phyloP scores from a whole-genome alignment of 345 rosid species.

The Psidium guajava region DNA sequence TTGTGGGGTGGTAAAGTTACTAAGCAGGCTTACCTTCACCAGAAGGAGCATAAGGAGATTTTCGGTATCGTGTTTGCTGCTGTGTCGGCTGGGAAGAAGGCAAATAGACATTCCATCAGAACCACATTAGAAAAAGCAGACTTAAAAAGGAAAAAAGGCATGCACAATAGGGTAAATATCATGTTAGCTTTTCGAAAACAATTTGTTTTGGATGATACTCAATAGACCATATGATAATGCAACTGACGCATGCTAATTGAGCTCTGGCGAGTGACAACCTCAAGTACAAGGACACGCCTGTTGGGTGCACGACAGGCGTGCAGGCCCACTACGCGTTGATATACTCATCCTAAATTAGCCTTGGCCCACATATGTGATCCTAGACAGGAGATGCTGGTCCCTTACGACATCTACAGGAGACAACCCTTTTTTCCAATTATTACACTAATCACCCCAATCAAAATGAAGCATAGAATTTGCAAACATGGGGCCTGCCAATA shows the following conservation, averaged over 20 bases:
- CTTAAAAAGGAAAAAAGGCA: neutral
- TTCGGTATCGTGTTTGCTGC: constrained; percentile 93
- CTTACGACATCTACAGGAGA: neutral
- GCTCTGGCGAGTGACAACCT: neutral
- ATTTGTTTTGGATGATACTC: neutral
- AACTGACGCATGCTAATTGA: neutral
- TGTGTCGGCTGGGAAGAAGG: constrained; percentile 66
- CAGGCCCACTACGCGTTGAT: neutral
- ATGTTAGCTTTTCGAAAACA: neutral
- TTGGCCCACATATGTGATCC: neutral
- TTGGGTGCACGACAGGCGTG: neutral
- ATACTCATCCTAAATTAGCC: neutral
- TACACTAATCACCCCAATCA: too few relatives aligned
- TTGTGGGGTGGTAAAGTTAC: neutral
- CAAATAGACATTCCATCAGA: neutral
- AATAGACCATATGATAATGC: neutral
- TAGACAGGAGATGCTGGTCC: neutral
- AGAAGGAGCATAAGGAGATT: constrained; percentile 86
- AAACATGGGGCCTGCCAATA: too few relatives aligned
- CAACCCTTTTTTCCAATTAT: too few relatives aligned
- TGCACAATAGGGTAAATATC: neutral
- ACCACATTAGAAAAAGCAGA: neutral
- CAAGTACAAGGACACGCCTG: neutral
- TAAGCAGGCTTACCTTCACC: constrained; percentile 50
- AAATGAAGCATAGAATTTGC: neutral